Conservation (phyloP, 495 filamentous ascomycete species). For the Penicillium steckii region DNA sequence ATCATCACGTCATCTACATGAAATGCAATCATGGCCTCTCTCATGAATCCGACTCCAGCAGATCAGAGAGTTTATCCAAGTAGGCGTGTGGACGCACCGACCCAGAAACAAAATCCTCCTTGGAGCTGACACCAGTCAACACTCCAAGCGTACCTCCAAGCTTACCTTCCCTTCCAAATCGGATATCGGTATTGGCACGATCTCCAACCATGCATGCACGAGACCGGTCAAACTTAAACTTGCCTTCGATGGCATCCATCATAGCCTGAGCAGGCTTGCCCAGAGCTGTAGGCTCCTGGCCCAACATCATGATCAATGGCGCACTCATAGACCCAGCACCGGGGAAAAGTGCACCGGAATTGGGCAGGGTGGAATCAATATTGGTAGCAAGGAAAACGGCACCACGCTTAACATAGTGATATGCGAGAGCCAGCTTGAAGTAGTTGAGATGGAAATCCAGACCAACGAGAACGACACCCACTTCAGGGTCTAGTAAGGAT, state of each 20-base stretch:
- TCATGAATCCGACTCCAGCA: slow-evolving; percentile 41
- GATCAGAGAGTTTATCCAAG: slow-evolving; percentile 78
- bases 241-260: slow-evolving; percentile 99
- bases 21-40: neutral
- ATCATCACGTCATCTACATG: neutral
- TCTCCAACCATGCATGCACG: slow-evolving; percentile 96
- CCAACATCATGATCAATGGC: slow-evolving; percentile 73
- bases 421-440: slow-evolving; percentile 79
- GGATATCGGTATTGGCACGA: slow-evolving; percentile 90
- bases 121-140: slow-evolving; percentile 82
- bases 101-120: slow-evolving; percentile 74
- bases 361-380: slow-evolving; percentile 81
- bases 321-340: slow-evolving; percentile 83
- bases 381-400: slow-evolving; percentile 96
- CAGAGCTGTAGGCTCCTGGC: slow-evolving; percentile 67
- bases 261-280: slow-evolving; percentile 97
- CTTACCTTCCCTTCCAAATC: slow-evolving; percentile 88
- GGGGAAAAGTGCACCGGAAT: slow-evolving; percentile 77
- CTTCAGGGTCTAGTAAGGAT: slow-evolving; percentile 75
- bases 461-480: slow-evolving; percentile 85
- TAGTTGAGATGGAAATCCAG: slow-evolving; percentile 95
- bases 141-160: slow-evolving; percentile 91
- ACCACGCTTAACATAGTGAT: slow-evolving; percentile 77
- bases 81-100: slow-evolving; percentile 73
- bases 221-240: slow-evolving; percentile 81